phyloP scores from a whole-genome alignment of 2,329 filamentous ascomycete genomes.

The Zasmidium angulare region DNA sequence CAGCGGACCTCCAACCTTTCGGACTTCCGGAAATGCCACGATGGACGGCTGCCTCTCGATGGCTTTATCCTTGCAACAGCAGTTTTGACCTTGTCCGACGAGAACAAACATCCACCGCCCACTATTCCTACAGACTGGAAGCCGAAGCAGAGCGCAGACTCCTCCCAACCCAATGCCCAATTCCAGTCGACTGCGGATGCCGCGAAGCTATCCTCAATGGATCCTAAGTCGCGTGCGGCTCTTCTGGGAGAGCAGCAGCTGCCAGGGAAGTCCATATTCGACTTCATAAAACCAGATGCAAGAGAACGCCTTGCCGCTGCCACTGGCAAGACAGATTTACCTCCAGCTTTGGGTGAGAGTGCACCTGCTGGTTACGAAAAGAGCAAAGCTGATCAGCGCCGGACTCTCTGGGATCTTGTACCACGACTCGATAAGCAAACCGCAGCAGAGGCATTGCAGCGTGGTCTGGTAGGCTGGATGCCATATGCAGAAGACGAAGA shows the following conservation, averaged over 20 bases:
- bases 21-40: conserved; percentile 70
- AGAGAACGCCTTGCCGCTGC: conserved; percentile 73
- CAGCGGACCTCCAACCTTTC: conserved; percentile 36
- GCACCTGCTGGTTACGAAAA: conserved; percentile 63
- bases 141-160: conserved; percentile 46
- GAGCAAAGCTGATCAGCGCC: conserved; percentile 62
- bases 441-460: conserved; percentile 48
- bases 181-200: conserved; percentile 73
- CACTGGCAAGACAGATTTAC: conserved; percentile 75
- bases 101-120: conserved; percentile 62
- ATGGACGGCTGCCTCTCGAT: conserved; percentile 75
- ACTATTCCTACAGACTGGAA: conserved; percentile 73
- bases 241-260: conserved; percentile 78
- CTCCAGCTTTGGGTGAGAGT: conserved; percentile 72
- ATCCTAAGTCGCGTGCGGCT: conserved; percentile 73
- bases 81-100: conserved; percentile 43
- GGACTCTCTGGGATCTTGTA: conserved; percentile 52
- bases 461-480: conserved; percentile 63
- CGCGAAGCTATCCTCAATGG: conserved; percentile 72
- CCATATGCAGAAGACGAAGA: conserved; percentile 81
- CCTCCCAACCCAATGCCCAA: conserved; percentile 20
- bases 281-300: conserved; percentile 77
- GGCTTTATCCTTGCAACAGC: conserved; percentile 71
- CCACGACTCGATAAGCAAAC: conserved; percentile 43
- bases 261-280: conserved; percentile 92